Conservation (phyloP, 257 asterid species). For the Solanum gandarillasii region DNA sequence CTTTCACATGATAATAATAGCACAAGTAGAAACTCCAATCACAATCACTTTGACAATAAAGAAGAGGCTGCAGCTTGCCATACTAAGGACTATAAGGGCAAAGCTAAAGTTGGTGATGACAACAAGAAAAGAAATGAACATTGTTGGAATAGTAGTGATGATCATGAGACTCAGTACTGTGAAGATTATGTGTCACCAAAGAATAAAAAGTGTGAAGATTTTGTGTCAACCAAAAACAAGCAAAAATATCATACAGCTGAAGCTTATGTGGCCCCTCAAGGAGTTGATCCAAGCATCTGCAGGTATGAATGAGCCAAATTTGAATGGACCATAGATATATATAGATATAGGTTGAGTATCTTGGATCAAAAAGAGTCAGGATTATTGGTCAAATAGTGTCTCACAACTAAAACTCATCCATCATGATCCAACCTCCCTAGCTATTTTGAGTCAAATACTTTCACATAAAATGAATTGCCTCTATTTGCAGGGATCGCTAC, state of each 20-base stretch:
- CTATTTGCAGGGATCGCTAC: not conserved
- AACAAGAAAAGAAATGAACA: not conserved
- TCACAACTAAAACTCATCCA: not conserved
- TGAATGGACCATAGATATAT: too few relatives aligned
- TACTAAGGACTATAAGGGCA: not conserved
- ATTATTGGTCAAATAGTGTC: not conserved
- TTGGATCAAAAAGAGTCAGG: not conserved
- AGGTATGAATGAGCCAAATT: not conserved
- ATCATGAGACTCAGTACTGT: not conserved
- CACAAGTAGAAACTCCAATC: not conserved
- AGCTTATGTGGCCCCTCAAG: not conserved
- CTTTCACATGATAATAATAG: not conserved
- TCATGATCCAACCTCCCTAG: not conserved
- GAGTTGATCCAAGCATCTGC: constrained; percentile 7
- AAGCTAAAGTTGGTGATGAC: not conserved
- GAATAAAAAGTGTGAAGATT: not conserved
- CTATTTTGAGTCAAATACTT: not conserved
- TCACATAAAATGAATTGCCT: not conserved
- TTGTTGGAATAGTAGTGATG: not conserved
- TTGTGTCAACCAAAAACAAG: constrained; percentile 5
- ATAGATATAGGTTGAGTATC: too few relatives aligned
- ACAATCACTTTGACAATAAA: not conserved
- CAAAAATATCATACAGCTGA: not conserved
- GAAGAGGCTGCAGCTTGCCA: not conserved
- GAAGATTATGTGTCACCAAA: constrained; percentile 13